These are phyloP conservation scores for Fraxinus sp. DNA, from an alignment of 305 asterid genomes.

Conservation along the genomic window DNA sequence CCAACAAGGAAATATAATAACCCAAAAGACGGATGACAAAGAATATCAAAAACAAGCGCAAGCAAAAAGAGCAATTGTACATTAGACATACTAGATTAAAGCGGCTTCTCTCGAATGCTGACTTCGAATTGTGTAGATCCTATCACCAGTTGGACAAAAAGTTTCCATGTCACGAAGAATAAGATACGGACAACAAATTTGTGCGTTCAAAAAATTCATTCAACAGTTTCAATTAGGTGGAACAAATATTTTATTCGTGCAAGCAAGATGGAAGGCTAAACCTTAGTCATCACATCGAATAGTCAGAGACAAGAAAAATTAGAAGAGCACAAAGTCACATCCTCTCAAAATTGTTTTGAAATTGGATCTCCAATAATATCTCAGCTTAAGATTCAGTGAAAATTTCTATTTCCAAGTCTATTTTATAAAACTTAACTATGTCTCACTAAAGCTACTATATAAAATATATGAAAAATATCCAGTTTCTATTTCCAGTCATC, in stretches of 20 bases:
- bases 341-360: slow-evolving; percentile 8
- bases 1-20: slow-evolving; percentile 38
- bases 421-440: background rate
- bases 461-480: background rate
- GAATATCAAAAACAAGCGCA: slow-evolving; percentile 7
- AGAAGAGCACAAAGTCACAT: slow-evolving; percentile 9
- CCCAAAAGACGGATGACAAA: slow-evolving; percentile 27
- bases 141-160: slow-evolving; percentile 45
- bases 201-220: slow-evolving; percentile 6
- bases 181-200: slow-evolving; percentile 1
- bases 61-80: slow-evolving; percentile 25
- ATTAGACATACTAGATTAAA: slow-evolving; percentile 73
- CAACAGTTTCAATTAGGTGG: slow-evolving; percentile 12
- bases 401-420: background rate
- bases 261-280: slow-evolving; percentile 19
- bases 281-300: background rate
- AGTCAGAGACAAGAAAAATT: background rate
- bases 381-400: background rate
- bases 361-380: background rate
- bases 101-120: slow-evolving; percentile 94
- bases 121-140: slow-evolving; percentile 95
- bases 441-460: background rate
- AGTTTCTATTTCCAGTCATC: background rate
- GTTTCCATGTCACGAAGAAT: slow-evolving; percentile 19
- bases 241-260: slow-evolving; percentile 17